These are phyloP conservation scores for Juncus inflexus DNA, from an alignment of 176 grass and related monocot species.

Conservation along the genomic window DNA sequence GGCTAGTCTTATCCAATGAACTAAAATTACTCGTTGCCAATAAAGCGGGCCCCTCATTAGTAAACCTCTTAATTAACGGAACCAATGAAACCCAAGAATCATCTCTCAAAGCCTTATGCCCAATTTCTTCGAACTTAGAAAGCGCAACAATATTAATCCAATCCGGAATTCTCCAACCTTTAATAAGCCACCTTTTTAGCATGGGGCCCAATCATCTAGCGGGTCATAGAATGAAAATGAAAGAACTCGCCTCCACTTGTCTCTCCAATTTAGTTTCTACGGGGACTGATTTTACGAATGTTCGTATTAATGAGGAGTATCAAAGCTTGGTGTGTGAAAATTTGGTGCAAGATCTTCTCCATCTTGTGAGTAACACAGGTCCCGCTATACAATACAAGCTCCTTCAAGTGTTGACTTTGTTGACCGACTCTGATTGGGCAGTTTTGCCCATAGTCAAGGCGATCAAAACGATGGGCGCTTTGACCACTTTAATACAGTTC, in stretches of 20 bases:
- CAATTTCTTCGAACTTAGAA: slow-evolving; percentile 56
- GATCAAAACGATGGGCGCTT: slow-evolving; percentile 65
- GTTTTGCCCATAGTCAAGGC: slow-evolving; percentile 48
- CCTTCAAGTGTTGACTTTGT: slow-evolving; percentile 44
- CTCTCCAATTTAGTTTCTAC: slow-evolving; percentile 61
- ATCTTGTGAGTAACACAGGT: slow-evolving; percentile 66
- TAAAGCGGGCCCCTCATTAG: slow-evolving; percentile 53
- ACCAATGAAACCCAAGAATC: slow-evolving; percentile 54
- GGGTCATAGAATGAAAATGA: slow-evolving; percentile 42
- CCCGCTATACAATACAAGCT: slow-evolving; percentile 68
- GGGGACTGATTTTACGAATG: slow-evolving; percentile 40
- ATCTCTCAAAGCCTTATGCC: slow-evolving; percentile 57
- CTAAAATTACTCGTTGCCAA: slow-evolving; percentile 57
- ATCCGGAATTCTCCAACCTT: slow-evolving; percentile 42
- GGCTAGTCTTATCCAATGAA: slow-evolving; percentile 62
- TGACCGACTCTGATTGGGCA: slow-evolving; percentile 41
- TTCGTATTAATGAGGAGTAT: slow-evolving; percentile 38
- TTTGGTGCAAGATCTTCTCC: slow-evolving; percentile 57
- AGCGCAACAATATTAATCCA: slow-evolving; percentile 62
- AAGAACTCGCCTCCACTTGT: slow-evolving; percentile 57
- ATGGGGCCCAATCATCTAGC: slow-evolving; percentile 49
- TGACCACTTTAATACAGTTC: slow-evolving; percentile 66
- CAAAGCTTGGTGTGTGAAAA: slow-evolving; percentile 61
- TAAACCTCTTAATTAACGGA: slow-evolving; percentile 47
- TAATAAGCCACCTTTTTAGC: slow-evolving; percentile 51